Evolutionary conservation across 805 yeast species (phyloP), one percentile per base, ranked within the genome.

Genomic region (Ogataea neopini): DNA sequence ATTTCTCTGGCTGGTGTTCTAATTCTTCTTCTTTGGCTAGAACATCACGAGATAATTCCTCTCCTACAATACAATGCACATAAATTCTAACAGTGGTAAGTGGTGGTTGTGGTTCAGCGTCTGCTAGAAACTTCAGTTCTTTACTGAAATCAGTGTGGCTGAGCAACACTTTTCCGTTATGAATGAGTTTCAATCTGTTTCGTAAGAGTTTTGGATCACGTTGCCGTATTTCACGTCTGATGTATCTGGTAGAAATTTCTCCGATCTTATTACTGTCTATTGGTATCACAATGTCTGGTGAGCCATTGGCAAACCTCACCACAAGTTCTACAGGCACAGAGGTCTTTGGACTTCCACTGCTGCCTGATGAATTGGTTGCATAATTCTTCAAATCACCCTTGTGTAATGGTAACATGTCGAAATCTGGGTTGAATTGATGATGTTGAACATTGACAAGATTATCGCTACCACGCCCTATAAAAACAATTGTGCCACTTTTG

Each of bases 11-110:
- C 8, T 75, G 77, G 43, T 68, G 69, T 58, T 86, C 91, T 43
- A 79, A 56, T 43, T 75, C 77, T 42, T 75, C 80, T 56, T 87
- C 96, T 37, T 77, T 70, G 1, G 69, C 72, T 23, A 88, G 64
- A 58, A 85, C 88, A 13, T 73, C 78, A 0, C 67, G 60, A 0
- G 79, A 70, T 34, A 86, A 59, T 11, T 72, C 75, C 28, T 80
- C 89, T 6, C 96, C 96, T 11, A 88, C 74, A 4, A 88, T 77
- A 67, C 96, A 88, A 62, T 88, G 96, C 3, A 89, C 73, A 59
- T 83, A 87, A n/a, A 85, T 68, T 39, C 68, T 67, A 8, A 68
- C 49, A 14, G 33, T 34, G 7, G 33, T 37, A 3, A 17, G 20
- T 10, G 22, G 5, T 3, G 22, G 37, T 10, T 43, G 52, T 3